Evolutionary conservation across 495 filamentous ascomycete species (phyloP), one percentile per base, ranked within the genome.

Genomic region (Cercophora scortea): DNA sequence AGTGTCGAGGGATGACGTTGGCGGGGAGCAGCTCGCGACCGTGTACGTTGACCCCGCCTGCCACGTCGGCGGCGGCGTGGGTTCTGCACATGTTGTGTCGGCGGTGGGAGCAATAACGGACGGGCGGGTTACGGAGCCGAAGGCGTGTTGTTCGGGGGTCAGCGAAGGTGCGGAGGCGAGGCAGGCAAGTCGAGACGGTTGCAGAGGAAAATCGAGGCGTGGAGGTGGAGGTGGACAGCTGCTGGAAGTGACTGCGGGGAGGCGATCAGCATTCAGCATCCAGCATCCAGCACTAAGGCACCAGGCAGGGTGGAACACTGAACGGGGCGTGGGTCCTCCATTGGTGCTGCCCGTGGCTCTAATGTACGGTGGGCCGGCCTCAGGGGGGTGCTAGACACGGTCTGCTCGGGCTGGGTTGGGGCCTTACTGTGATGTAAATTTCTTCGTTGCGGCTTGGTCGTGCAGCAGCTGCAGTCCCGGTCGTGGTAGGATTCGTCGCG

Each of bases 1-100:
- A 89, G 69, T 89, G 83, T 0, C 66, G 68, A 10, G 86, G 84
- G 47, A 79, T 71, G 44, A 85, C 80, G 63, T 85, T 84, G 54
- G 73, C 71, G 45, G 82, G 82, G 55, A 85, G 74, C 42, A 85
- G 76, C 63, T 82, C 82, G 51, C 82, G 71, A 53, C 71, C 66
- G 53, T 75, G 66, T 46, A 76, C 67, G 45, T 71, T 68, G 49
- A 73, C 66, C 48, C 71, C 73, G 50, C 74, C 67, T 41, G 62
- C 68, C 47, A 68, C 63, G 36, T 71, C 72, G 46, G 65, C 67
- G 8, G 71, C 66, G 56, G 67, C 66, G 19, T 69, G 71, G 53
- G 71, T 68, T 59, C 68, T 70, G 64, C 78, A 82, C 79, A 82
- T 82, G 49, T 75, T 77, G 66, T 76, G 66, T 55, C 74, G 71